phyloP scores from a whole-genome alignment of 2,329 filamentous ascomycete species.

The Catunica adiposa region DNA sequence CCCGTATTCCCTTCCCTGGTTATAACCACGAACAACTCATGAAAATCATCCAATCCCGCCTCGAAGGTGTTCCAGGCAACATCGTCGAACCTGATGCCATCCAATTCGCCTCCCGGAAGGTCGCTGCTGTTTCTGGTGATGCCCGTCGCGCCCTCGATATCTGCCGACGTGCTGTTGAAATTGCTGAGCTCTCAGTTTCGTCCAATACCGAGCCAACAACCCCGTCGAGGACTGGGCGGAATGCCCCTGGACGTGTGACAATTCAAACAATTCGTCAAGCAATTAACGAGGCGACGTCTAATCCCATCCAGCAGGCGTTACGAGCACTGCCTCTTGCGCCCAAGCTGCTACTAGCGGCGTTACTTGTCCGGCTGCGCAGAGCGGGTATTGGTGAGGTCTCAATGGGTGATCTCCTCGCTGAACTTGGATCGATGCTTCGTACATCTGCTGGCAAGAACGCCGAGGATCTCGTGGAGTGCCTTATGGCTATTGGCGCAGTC shows the following conservation, averaged over 20 bases:
- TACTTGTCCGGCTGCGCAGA: conserved; percentile 62
- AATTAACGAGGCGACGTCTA: conserved; percentile 87
- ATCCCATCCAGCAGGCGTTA: conserved; percentile 77
- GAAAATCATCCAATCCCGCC: conserved; percentile 88
- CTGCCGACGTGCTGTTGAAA: conserved; percentile 83
- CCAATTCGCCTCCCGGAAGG: conserved; percentile 91
- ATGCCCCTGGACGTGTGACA: conserved; percentile 57
- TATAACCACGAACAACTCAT: conserved; percentile 96
- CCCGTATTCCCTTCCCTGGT: conserved; percentile 88
- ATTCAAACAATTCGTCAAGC: conserved; percentile 88
- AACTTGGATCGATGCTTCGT: conserved; percentile 25
- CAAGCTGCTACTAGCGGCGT: conserved; percentile 71
- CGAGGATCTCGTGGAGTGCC: conserved; percentile 12
- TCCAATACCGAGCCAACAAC: conserved; percentile 21
- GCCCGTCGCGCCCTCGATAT: conserved; percentile 87
- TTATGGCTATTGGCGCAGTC: conserved; percentile 5
- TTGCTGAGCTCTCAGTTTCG: conserved; percentile 45
- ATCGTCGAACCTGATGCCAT: conserved; percentile 87
- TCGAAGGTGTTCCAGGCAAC: conserved; percentile 72
- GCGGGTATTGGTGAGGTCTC: conserved; percentile 78
- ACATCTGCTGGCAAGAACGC: conserved; percentile 11
- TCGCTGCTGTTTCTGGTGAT: conserved; percentile 89
- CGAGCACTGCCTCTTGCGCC: conserved; percentile 64
- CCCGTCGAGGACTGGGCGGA: conserved; percentile 23
- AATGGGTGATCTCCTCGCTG: conserved; percentile 76